Evolutionary conservation across 164 flowering plant genomes (phyloP), one percentile per base, ranked within the genome.

Genomic region (Pachysandra terminalis): DNA sequence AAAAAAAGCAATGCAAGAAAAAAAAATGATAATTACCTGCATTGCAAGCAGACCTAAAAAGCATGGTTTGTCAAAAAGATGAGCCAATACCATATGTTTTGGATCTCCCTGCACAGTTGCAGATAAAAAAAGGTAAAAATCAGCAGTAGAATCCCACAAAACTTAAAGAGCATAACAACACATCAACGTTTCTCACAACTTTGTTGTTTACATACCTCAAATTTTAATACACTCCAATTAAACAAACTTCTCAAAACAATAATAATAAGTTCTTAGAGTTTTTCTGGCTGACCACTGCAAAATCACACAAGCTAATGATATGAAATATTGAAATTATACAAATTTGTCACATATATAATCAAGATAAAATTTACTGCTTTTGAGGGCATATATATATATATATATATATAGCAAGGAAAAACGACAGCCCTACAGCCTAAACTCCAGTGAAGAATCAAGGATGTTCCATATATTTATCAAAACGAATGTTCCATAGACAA

Each of bases 11-110:
- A 40, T 51, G 37, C 37, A 32, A 32, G 7, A 32, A 66, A 40
- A n/a, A 56, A 41, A 19, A n/a, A 27, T 40, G 1, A n/a, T 2
- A 26, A 12, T 64, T 68, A 94, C 97, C 90, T 88, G 74, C 5
- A 91, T 68, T 62, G 97, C 98, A 66, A 94, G 93, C 71, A 81
- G 28, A 54, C 98, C 98, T 27, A 94, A 80, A 79, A 94, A 94
- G 79, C 98, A 95, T 26, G 98, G 98, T 69, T 95, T 95, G 80
- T 95, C 97, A 75, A 95, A 95, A 27, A 95, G 96, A 72, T 89
- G 96, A 48, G 96, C 98, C 82, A 95, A 64, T 63, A 81, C 45
- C 65, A 90, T 75, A 81, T 95, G 97, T 75, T 86, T 95, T 63
- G 71, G 54, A 76, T 90, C 75, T 53, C 83, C 79, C 93, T 89